phyloP scores from a whole-genome alignment of 306 rosid species.

The Trifolium fragiferum region DNA sequence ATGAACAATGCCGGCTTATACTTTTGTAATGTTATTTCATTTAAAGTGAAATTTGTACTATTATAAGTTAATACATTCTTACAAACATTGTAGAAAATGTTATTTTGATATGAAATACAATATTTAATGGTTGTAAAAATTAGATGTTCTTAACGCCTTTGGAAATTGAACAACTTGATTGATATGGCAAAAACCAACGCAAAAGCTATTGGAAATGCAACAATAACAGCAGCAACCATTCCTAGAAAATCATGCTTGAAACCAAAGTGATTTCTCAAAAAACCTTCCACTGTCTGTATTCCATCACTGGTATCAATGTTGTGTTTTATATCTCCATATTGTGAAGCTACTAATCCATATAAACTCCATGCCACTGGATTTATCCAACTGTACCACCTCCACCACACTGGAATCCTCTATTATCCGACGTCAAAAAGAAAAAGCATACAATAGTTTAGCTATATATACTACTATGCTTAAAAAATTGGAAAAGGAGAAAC shows the following conservation, averaged over 20 bases:
- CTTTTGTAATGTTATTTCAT: too few species aligned
- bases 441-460: background rate
- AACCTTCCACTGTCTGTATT: constrained; percentile 43
- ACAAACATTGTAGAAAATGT: too few species aligned
- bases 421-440: background rate
- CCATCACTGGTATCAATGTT: constrained; percentile 24
- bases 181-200: constrained; percentile 46
- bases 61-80: too few species aligned
- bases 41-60: too few species aligned
- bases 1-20: too few species aligned
- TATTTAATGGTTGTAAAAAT: background rate
- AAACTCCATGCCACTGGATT: constrained; percentile 66
- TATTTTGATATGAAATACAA: too few species aligned
- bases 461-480: too few species aligned
- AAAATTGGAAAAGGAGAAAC: too few species aligned
- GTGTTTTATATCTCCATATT: constrained; percentile 56
- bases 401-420: constrained; percentile 64
- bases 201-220: constrained; percentile 46
- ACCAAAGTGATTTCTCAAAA: constrained; percentile 49
- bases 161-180: constrained; percentile 48
- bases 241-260: constrained; percentile 54
- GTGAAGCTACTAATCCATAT: constrained; percentile 64
- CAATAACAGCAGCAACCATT: constrained; percentile 48
- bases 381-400: constrained; percentile 66
- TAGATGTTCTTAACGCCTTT: constrained; percentile 38